Evolutionary conservation across 257 asterid genomes (phyloP), one percentile per base, ranked within the genome.

Genomic region (Solanum dulcamara): DNA sequence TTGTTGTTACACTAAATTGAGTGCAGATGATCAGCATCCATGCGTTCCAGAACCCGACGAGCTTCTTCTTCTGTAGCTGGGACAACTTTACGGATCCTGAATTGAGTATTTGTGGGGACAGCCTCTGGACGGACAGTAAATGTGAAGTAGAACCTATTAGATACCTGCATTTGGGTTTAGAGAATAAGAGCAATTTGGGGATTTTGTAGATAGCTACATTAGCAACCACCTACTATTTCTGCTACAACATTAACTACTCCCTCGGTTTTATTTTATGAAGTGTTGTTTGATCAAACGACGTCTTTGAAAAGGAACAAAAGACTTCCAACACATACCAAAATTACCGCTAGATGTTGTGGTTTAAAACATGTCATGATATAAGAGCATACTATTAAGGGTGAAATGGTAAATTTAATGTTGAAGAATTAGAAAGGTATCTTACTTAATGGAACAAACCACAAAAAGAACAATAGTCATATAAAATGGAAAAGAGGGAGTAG

Each of bases 11-110:
- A 24, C 30, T 81, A 35, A 40, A 55, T 82, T 22, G 84, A 62
- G 86, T 87, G 89, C 85, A 87, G 30, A 8, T 90, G 85, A 92
- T 93, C 97, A 20, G 97, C 98, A 83, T 93, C 97, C 92, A 96
- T 92, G 85, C 96, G 98, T 72, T 92, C 97, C 48, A 90, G 81
- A 82, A 96, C 91, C 87, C 93, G 88, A 28, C 90, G 92, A 1
- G 99, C 98, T 87, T 96, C 99, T 90, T 96, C 99, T 91, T 94
- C 98, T 2, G 98, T 96, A 68, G 97, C 97, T 13, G 99, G 99
- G 88, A 96, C 98, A 87, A 96, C 99, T 92, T 96, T 95, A 89
- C 98, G 89, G 85, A 96, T 92, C 90, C 91, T 88, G 57, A 85
- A 91, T 20, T 92, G 92, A 55, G 90, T 90, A 30, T 91, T 94